A percentile compares a stretch with the other conserved stretches of the same genome.
These are phyloP conservation scores for Mycena amicta DNA, from an alignment of 768 basidiomycete species.

Conservation along the genomic window DNA sequence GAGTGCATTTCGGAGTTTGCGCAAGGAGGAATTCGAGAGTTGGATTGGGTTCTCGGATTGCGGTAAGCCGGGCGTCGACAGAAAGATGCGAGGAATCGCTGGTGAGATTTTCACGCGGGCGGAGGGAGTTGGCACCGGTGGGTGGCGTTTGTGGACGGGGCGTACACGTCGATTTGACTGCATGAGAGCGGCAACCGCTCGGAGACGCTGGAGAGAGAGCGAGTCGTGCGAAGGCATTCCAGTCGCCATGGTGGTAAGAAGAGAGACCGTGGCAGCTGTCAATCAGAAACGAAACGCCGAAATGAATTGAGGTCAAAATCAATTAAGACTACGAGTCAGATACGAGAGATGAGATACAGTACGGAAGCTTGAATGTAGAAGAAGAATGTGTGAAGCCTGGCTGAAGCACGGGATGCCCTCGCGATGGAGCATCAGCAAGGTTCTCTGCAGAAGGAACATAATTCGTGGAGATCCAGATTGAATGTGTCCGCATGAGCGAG, in stretches of 20 bases:
- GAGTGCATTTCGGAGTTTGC: background rate
- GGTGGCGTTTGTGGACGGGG: background rate
- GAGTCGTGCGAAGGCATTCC: background rate
- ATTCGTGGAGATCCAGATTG: constrained; percentile 27
- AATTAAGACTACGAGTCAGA: background rate
- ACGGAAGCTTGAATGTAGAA: background rate
- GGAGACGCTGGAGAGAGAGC: background rate
- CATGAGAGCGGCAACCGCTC: too few species aligned
- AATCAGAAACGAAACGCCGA: background rate
- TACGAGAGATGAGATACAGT: background rate
- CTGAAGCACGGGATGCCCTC: background rate
- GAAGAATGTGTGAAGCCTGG: background rate
- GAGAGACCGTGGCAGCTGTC: background rate
- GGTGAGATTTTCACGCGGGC: background rate
- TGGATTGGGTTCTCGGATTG: background rate
- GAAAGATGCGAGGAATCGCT: background rate
- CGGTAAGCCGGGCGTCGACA: background rate
- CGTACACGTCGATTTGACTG: background rate
- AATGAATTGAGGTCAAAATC: background rate
- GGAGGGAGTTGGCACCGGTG: background rate
- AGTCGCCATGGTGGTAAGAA: background rate
- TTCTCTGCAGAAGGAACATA: constrained; percentile 30
- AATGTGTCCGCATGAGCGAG: constrained; percentile 21
- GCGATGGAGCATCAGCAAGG: constrained; percentile 22
- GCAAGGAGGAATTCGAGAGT: background rate